Evolutionary conservation across 768 basidiomycete species (phyloP), one percentile per base, ranked within the genome.

Genomic region (Trametes coccinea): DNA sequence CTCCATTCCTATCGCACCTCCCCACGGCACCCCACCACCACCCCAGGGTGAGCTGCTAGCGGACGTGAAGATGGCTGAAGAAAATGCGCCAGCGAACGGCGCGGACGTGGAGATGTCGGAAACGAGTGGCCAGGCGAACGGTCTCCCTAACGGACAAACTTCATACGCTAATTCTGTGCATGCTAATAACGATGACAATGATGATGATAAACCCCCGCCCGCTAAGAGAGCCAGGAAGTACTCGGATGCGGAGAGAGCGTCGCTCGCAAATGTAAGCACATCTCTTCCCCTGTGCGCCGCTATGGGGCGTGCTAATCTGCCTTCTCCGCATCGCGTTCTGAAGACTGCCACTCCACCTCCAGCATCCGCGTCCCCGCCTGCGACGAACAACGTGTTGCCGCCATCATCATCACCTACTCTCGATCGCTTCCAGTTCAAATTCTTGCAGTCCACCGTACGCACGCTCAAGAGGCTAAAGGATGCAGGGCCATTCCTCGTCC

Each of bases 401-500:
- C 53, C 66, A 50, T 44, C 66, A 37, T 57, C 53, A n/a, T 63
- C 73, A 6, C 76, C 80, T 6, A 85, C 82, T 1, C 72, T 95
- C 64, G 88, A 85, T 59, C 65, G 75, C 16, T 78, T 82, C 8
- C 97, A 98, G 72, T 86, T 85, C 73, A 89, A 91, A 44, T 94
- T 92, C 72, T 87, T 89, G 65, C 75, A 83, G 55, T 88, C 87
- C 4, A 88, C 90, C 3, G 72, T 98, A 44, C 88, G 92, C 53
- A 81, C 84, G 33, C 74, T 98, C 70, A 96, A 92, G 81, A 95
- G 92, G 78, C 72, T 86, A 71, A 93, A 92, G 72, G 93, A 96
- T 56, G 85, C 93, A 0, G 70, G 72, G 1, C 87, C 94, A 0
- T 99, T 99, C 77, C 75, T 89, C 54, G 80, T 80, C 52, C 95